Conservation (phyloP, 208 protist species). For the Wallacemonas sp. region DNA sequence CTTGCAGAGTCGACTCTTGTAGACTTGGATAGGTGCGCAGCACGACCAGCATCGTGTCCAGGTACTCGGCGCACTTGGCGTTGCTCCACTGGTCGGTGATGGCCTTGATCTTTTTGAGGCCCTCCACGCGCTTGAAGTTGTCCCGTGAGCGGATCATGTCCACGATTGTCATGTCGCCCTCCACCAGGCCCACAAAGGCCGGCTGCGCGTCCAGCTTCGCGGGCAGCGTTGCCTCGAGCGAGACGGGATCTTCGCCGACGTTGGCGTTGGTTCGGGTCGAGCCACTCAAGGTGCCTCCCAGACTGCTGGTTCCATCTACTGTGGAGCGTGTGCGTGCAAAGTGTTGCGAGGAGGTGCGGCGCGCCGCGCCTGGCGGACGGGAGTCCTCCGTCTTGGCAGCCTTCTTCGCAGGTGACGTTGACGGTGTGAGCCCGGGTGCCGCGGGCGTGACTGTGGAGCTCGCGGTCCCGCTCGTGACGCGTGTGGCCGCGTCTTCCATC, state of each 20-base stretch:
- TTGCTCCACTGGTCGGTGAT: conserved; percentile 60
- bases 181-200: conserved; percentile 60
- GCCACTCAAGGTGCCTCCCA: not conserved
- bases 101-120: conserved; percentile 49
- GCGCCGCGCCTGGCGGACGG: not conserved
- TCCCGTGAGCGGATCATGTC: conserved; percentile 73
- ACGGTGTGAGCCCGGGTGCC: conserved; percentile 30
- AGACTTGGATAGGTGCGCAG: conserved; percentile 67
- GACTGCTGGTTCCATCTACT: not conserved
- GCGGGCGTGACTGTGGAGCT: conserved; percentile 13
- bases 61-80: conserved; percentile 37
- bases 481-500: conserved; percentile 20
- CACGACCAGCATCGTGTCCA: conserved; percentile 68
- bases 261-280: conserved; percentile 2
- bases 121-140: conserved; percentile 69
- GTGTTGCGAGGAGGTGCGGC: not conserved
- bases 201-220: conserved; percentile 59
- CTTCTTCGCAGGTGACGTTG: conserved; percentile 69
- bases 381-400: conserved; percentile 42
- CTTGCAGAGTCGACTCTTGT: conserved; percentile 79
- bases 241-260: conserved; percentile 54
- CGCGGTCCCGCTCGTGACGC: not conserved
- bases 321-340: not conserved
- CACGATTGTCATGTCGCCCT: conserved; percentile 54
- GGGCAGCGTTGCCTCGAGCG: conserved; percentile 74